Evolutionary conservation across 352 stramenopile genomes (phyloP).

Genomic region (Chrysophaeum taylorii): DNA sequence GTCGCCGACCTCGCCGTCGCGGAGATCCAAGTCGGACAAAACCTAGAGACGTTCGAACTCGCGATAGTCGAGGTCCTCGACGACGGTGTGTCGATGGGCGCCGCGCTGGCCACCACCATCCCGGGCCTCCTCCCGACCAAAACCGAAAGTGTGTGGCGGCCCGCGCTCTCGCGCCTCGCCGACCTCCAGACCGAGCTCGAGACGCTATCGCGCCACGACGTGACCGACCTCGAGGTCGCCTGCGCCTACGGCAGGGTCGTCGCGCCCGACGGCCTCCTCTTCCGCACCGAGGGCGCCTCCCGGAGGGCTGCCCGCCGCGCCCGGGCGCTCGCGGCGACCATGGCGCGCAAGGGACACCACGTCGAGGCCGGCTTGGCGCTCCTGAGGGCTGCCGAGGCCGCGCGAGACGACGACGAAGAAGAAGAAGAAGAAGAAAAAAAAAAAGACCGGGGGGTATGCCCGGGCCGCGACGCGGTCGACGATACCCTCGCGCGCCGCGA

Average conservation of each 20-base stretch:
- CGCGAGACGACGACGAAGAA: not conserved
- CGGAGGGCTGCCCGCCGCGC: not conserved
- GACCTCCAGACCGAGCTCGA: too few species aligned
- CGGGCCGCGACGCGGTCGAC: not conserved
- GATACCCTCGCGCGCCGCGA: not conserved
- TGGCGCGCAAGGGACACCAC: not conserved
- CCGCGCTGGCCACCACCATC: too few species aligned
- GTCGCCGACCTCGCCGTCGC: not conserved
- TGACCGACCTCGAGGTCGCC: not conserved
- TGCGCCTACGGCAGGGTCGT: not conserved
- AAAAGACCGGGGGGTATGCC: not conserved
- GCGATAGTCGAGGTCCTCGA: not conserved
- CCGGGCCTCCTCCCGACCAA: too few species aligned
- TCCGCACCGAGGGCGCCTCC: not conserved
- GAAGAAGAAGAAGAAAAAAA: not conserved
- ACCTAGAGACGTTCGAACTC: not conserved
- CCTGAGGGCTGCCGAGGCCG: not conserved
- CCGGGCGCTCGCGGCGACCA: not conserved
- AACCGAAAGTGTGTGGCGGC: too few species aligned
- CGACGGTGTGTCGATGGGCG: not conserved
- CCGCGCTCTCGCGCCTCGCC: too few species aligned
- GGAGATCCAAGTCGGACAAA: not conserved
- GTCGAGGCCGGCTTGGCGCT: not conserved
- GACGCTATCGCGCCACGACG: too few species aligned
- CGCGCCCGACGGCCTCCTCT: not conserved